These are phyloP conservation scores for Clavispora asparagi DNA, from an alignment of 805 yeast species.

Conservation along the genomic window DNA sequence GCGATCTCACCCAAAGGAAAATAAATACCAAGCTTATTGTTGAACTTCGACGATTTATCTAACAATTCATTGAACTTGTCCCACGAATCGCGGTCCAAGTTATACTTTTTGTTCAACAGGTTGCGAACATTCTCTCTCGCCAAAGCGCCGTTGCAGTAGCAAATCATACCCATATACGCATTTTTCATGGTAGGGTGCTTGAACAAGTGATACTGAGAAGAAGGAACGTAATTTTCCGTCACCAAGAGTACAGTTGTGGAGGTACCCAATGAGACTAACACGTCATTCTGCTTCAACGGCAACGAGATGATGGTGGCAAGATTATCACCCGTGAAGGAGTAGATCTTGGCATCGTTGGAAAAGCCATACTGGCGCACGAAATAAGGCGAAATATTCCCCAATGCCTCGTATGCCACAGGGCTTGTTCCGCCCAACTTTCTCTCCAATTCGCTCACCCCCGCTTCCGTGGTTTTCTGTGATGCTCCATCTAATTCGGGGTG, in stretches of 20 bases:
- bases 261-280: slow-evolving; percentile 80
- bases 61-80: slow-evolving; percentile 53
- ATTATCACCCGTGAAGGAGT: slow-evolving; percentile 87
- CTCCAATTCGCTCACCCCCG: slow-evolving; percentile 38
- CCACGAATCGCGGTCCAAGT: slow-evolving; percentile 45
- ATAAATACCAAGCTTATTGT: slow-evolving; percentile 63
- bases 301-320: slow-evolving; percentile 81
- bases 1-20: slow-evolving; percentile 90
- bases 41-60: slow-evolving; percentile 29
- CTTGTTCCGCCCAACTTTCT: slow-evolving; percentile 50
- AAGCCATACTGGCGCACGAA: slow-evolving; percentile 65
- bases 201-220: slow-evolving; percentile 79
- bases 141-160: slow-evolving; percentile 86
- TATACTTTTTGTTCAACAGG: slow-evolving; percentile 45
- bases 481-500: slow-evolving; percentile 40
- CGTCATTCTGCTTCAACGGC: slow-evolving; percentile 72
- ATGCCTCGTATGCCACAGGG: slow-evolving; percentile 44
- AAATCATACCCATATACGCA: slow-evolving; percentile 90
- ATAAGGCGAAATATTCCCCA: slow-evolving; percentile 54
- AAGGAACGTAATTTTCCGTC: slow-evolving; percentile 72
- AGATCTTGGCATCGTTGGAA: slow-evolving; percentile 48
- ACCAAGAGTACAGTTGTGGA: slow-evolving; percentile 84
- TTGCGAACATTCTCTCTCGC: slow-evolving; percentile 79
- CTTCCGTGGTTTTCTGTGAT: slow-evolving; percentile 10
- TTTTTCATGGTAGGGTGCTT: slow-evolving; percentile 76